These are phyloP conservation scores for Heritiera fomes DNA, from an alignment of 345 rosid genomes.

Conservation along the genomic window DNA sequence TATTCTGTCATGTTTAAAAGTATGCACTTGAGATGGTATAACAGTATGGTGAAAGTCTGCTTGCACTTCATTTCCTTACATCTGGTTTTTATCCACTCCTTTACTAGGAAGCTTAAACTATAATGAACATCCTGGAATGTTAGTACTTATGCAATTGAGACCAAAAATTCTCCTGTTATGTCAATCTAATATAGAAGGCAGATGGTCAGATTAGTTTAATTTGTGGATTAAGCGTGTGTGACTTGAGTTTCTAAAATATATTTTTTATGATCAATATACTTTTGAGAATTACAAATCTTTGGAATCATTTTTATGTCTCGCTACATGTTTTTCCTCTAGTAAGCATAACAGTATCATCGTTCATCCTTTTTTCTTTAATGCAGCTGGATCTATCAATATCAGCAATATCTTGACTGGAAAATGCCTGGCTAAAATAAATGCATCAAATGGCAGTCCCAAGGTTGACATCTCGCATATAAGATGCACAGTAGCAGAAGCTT, in stretches of 20 bases:
- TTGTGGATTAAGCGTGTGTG: background rate
- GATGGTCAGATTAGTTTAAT: background rate
- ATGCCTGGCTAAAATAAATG: constrained; percentile 83
- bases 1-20: background rate
- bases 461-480: constrained; percentile 37
- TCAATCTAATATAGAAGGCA: background rate
- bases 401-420: constrained; percentile 93
- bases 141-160: background rate
- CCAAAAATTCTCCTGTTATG: background rate
- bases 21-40: background rate
- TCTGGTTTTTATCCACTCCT: background rate
- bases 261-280: too few relatives aligned
- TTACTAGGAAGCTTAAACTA: background rate
- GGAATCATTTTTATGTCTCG: too few relatives aligned
- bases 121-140: background rate
- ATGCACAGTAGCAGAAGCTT: constrained; percentile 72
- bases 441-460: constrained; percentile 55
- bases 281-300: too few relatives aligned
- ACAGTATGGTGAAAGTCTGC: background rate
- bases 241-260: background rate
- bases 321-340: background rate
- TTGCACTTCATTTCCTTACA: background rate
- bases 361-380: constrained; percentile 22
- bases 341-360: background rate
- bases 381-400: constrained; percentile 89